Percentiles rank a stretch among this genome's conserved stretches.
Conservation (phyloP, 1,284 basidiomycete species). For the Apiotrichum brassicae region DNA sequence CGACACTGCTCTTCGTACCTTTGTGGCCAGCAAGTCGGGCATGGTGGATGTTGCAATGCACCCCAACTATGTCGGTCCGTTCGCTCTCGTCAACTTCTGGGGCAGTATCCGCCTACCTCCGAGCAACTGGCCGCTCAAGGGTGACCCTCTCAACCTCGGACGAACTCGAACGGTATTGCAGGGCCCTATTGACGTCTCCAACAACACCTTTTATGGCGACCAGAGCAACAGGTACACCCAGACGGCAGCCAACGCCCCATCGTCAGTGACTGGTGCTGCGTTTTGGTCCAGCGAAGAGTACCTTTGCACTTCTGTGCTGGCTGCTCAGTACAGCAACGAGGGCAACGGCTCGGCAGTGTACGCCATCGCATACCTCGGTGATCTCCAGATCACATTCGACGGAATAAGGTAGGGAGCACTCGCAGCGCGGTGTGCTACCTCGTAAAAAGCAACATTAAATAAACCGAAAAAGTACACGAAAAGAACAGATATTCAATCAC, state of each 20-base stretch:
- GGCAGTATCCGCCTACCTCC: slow-evolving; percentile 31
- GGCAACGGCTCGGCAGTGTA: slow-evolving; percentile 25
- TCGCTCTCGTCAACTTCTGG: slow-evolving; percentile 34
- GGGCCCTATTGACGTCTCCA: slow-evolving; percentile 24
- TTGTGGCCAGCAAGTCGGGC: slow-evolving; percentile 30
- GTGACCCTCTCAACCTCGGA: slow-evolving; percentile 24
- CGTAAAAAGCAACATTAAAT: no score
- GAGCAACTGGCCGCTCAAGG: background rate
- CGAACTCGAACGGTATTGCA: slow-evolving; percentile 21
- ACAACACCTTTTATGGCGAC: slow-evolving; percentile 17
- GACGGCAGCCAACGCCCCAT: slow-evolving; percentile 12
- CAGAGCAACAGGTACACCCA: slow-evolving; percentile 21
- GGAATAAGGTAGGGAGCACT: slow-evolving; percentile 19
- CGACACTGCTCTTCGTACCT: slow-evolving; percentile 25
- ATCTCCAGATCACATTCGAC: slow-evolving; percentile 36
- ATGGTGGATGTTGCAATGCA: slow-evolving; percentile 34
- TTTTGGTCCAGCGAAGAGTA: slow-evolving; percentile 20
- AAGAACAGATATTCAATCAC: no score
- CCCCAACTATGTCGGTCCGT: slow-evolving; percentile 43
- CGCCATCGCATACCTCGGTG: slow-evolving; percentile 31
- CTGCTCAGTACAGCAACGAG: slow-evolving; percentile 15
- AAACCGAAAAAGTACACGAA: no score
- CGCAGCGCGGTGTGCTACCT: no score
- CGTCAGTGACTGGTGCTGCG: slow-evolving; percentile 28
- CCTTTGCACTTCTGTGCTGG: background rate